Evolutionary conservation across 495 filamentous ascomycete genomes (phyloP).

Genomic region (Penicillium angulare): DNA sequence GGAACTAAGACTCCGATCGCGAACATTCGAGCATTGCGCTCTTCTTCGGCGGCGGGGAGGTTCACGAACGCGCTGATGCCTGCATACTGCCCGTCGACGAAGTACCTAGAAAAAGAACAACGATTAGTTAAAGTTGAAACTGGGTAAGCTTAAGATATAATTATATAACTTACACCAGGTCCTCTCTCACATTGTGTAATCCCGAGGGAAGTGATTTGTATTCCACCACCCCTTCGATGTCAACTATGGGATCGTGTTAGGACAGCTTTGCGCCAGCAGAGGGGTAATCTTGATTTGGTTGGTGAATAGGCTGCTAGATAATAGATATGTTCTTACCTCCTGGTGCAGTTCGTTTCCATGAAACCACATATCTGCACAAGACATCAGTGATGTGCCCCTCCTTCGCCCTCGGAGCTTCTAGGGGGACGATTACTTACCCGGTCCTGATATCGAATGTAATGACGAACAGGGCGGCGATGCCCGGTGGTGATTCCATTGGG

Average conservation of each 20-base stretch:
- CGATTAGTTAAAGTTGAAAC: background rate
- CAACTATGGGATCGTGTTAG: conserved; percentile 52
- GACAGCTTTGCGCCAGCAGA: conserved; percentile 19
- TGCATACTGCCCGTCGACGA: conserved; percentile 79
- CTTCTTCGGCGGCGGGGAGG: conserved; percentile 67
- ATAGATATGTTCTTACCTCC: conserved; percentile 44
- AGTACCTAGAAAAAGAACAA: conserved; percentile 70
- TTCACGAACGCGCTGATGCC: conserved; percentile 94
- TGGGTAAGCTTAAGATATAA: background rate
- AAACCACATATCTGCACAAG: conserved; percentile 66
- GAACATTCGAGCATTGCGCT: conserved; percentile 89
- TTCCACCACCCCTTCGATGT: conserved; percentile 86
- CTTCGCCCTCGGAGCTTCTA: conserved; percentile 1
- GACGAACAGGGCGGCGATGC: conserved; percentile 79
- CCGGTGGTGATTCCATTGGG: conserved; percentile 52
- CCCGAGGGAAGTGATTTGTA: conserved; percentile 94
- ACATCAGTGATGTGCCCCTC: conserved; percentile 18
- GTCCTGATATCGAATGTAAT: conserved; percentile 85
- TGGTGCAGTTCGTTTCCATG: conserved; percentile 73
- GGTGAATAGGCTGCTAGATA: conserved; percentile 10
- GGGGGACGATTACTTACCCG: conserved; percentile 53
- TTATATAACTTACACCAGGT: conserved; percentile 64
- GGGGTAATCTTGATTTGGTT: background rate
- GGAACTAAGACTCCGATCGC: conserved; percentile 87
- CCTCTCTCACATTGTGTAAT: conserved; percentile 81